Conservation (phyloP, 2,329 filamentous ascomycete genomes). For the Cladosporium cucumerinum region DNA sequence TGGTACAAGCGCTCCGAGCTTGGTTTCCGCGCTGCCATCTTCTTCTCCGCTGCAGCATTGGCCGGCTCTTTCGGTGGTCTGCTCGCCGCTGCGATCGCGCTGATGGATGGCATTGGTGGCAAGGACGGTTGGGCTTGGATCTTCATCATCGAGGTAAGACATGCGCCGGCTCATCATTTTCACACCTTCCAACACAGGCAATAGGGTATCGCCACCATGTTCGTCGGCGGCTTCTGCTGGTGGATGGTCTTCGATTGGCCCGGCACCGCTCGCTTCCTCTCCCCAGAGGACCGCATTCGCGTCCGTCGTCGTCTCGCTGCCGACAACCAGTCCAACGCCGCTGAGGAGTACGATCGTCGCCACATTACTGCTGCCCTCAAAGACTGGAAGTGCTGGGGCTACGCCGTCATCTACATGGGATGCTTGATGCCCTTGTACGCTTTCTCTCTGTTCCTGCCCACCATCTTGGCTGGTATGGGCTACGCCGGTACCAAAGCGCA, state of each 20-base stretch:
- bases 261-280: conserved; percentile 56
- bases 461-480: conserved; percentile 38
- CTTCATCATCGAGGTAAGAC: conserved; percentile 43
- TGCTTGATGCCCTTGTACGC: conserved; percentile 29
- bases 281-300: conserved; percentile 35
- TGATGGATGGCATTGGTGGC: conserved; percentile 63
- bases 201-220: conserved; percentile 63
- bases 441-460: conserved; percentile 34
- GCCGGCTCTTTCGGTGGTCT: conserved; percentile 76
- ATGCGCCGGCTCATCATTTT: background rate
- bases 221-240: conserved; percentile 45
- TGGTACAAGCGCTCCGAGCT: conserved; percentile 82
- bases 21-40: conserved; percentile 73
- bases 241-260: conserved; percentile 54
- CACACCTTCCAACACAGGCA: background rate
- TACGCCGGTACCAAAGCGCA: conserved; percentile 63
- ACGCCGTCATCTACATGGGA: conserved; percentile 73
- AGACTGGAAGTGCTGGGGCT: conserved; percentile 80
- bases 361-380: conserved; percentile 45
- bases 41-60: conserved; percentile 78
- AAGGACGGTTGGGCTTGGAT: conserved; percentile 43
- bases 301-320: conserved; percentile 26
- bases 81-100: conserved; percentile 66
- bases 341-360: conserved; percentile 27
- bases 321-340: conserved; percentile 27